Evolutionary conservation across 805 yeast genomes (phyloP).

Genomic region (Pichia heedii): DNA sequence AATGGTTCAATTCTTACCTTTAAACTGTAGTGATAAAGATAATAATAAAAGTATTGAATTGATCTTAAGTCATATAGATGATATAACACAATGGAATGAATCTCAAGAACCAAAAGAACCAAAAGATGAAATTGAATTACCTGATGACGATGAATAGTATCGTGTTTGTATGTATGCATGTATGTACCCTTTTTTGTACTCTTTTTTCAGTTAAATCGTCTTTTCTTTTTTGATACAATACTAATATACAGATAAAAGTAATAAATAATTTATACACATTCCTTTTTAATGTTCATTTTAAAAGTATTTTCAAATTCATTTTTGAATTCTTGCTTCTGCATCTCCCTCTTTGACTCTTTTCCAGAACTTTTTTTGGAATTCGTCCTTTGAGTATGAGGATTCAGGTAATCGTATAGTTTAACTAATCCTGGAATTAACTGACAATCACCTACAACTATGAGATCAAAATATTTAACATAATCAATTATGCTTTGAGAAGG

Average conservation of each 20-base stretch:
- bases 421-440: conserved; percentile 39
- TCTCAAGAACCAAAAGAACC: conserved; percentile 97
- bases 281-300: no score
- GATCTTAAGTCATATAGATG: conserved; percentile 87
- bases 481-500: conserved; percentile 43
- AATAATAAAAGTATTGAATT: conserved; percentile 68
- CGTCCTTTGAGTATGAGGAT: no score
- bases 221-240: no score
- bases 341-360: conserved; percentile 9
- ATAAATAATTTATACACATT: no score
- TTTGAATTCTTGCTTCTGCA: no score
- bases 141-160: conserved; percentile 39
- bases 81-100: conserved; percentile 97
- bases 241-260: no score
- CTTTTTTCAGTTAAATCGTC: no score
- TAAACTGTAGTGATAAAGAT: conserved; percentile 55
- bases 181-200: no score
- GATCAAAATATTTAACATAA: conserved; percentile 44
- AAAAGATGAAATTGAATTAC: conserved; percentile 60
- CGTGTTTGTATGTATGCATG: no score
- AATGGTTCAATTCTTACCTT: conserved; percentile 93
- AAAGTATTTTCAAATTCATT: no score
- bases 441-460: conserved; percentile 58
- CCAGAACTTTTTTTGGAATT: conserved; percentile 9
- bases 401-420: conserved; percentile 16